A percentile compares a stretch with the other conserved stretches of the same genome.
Evolutionary conservation across 2,329 filamentous ascomycete species (phyloP).

Genomic region (Alternaria brassicae): DNA sequence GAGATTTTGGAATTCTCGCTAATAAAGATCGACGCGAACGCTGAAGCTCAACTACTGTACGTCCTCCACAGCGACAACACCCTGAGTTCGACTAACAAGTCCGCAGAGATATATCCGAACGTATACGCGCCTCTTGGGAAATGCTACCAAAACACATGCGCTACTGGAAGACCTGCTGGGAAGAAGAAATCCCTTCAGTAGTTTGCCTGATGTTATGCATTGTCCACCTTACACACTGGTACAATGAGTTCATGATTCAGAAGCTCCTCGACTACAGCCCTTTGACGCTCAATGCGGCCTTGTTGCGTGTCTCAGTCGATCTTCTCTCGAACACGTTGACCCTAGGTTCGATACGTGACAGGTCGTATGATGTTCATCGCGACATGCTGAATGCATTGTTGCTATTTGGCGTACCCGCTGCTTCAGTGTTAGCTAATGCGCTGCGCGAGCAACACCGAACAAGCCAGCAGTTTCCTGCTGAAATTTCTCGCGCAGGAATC

Average conservation of each 20-base stretch:
- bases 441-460: conserved; percentile 39
- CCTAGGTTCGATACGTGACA: conserved; percentile 39
- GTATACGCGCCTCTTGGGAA: conserved; percentile 38
- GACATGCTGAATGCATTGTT: conserved; percentile 41
- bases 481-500: conserved; percentile 45
- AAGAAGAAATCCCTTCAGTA: conserved; percentile 30
- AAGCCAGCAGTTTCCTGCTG: conserved; percentile 38
- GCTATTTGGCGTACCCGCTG: conserved; percentile 40
- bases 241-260: conserved; percentile 48
- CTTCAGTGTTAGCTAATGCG: conserved; percentile 38
- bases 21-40: conserved; percentile 28
- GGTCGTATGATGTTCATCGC: conserved; percentile 42
- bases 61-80: not conserved
- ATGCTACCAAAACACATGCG: conserved; percentile 37
- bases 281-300: conserved; percentile 31
- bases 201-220: conserved; percentile 46
- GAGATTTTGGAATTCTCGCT: conserved; percentile 44
- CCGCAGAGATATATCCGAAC: conserved; percentile 37
- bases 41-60: conserved; percentile 32
- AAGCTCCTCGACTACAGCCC: conserved; percentile 40
- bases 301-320: conserved; percentile 37
- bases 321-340: conserved; percentile 39
- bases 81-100: not conserved
- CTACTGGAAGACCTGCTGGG: conserved; percentile 42
- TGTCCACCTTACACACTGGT: conserved; percentile 44